These are phyloP conservation scores for Globisporangium heterothallicum DNA, from an alignment of 352 stramenopile species.

Conservation along the genomic window DNA sequence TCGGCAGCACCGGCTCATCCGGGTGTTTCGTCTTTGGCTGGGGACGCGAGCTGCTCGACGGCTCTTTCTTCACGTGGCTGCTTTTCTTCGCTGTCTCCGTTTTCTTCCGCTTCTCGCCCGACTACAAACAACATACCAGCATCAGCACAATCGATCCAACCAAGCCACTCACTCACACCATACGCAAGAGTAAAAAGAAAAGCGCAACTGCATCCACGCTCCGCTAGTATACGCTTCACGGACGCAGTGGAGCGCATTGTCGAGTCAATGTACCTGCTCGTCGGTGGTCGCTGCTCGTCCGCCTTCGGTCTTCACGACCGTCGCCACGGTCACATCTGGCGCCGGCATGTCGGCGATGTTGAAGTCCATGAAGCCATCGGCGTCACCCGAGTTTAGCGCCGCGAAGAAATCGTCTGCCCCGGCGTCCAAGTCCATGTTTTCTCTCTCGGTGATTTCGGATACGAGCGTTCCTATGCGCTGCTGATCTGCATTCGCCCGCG, in stretches of 20 bases:
- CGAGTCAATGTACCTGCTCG: constrained; percentile 13
- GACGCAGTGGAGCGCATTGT: too few relatives aligned
- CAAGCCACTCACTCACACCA: background rate
- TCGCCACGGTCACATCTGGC: constrained; percentile 10
- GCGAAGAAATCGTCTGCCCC: constrained; percentile 81
- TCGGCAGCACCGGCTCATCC: constrained; percentile 59
- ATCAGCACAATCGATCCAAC: too few relatives aligned
- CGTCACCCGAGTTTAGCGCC: constrained; percentile 59
- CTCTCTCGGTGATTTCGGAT: background rate
- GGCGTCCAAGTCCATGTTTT: constrained; percentile 66
- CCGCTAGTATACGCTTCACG: too few relatives aligned
- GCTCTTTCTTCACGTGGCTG: constrained; percentile 31
- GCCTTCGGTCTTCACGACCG: too few relatives aligned
- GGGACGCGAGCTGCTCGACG: constrained; percentile 15
- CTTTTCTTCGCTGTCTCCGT: constrained; percentile 27
- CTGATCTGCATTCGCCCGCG: background rate
- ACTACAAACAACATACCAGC: constrained; percentile 1
- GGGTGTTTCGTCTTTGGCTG: constrained; percentile 33
- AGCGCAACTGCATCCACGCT: too few relatives aligned
- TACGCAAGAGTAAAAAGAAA: too few relatives aligned
- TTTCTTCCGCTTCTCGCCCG: constrained; percentile 42
- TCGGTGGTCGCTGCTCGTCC: background rate
- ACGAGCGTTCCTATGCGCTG: background rate
- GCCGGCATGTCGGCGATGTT: constrained; percentile 20
- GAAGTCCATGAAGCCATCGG: constrained; percentile 57